These are phyloP conservation scores for Kodamaea leandrae DNA, from an alignment of 805 yeast species.

Conservation along the genomic window DNA sequence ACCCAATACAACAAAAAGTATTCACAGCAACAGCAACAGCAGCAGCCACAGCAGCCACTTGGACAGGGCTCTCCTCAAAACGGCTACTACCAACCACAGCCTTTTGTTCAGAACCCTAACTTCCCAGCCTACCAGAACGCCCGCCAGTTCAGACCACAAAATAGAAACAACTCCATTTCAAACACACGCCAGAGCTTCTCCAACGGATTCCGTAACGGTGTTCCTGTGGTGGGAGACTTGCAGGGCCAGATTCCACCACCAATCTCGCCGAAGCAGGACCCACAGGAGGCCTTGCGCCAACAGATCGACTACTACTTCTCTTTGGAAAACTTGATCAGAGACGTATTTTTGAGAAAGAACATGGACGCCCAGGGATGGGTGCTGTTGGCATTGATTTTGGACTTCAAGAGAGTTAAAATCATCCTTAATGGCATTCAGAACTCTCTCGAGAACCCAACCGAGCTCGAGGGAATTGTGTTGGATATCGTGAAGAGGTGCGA, in stretches of 20 bases:
- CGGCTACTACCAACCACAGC: constrained; percentile 35
- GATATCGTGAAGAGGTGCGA: constrained; percentile 55
- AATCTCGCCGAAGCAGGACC: constrained; percentile 46
- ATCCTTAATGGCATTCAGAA: constrained; percentile 41
- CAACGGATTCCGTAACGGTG: constrained; percentile 23
- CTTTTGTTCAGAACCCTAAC: constrained; percentile 23
- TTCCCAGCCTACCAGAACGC: constrained; percentile 20
- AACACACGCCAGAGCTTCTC: not conserved
- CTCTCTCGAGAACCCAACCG: constrained; percentile 16
- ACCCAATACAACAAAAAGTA: constrained; percentile 15
- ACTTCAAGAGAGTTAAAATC: constrained; percentile 73
- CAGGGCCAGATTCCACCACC: constrained; percentile 39
- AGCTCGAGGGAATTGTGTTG: constrained; percentile 34
- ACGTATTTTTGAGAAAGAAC: constrained; percentile 74
- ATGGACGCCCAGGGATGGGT: constrained; percentile 79
- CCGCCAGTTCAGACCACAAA: constrained; percentile 27
- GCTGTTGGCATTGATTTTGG: constrained; percentile 57
- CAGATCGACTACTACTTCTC: constrained; percentile 93
- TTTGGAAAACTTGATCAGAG: constrained; percentile 81
- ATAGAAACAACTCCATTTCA: constrained; percentile 10
- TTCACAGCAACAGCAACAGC: constrained; percentile 8
- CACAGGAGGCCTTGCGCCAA: constrained; percentile 41
- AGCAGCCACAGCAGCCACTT: constrained; percentile 28
- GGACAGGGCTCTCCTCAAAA: constrained; percentile 12
- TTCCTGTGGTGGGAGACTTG: constrained; percentile 13